Conservation (phyloP, 2,329 filamentous ascomycete genomes). For the Aspergillus candidus region DNA sequence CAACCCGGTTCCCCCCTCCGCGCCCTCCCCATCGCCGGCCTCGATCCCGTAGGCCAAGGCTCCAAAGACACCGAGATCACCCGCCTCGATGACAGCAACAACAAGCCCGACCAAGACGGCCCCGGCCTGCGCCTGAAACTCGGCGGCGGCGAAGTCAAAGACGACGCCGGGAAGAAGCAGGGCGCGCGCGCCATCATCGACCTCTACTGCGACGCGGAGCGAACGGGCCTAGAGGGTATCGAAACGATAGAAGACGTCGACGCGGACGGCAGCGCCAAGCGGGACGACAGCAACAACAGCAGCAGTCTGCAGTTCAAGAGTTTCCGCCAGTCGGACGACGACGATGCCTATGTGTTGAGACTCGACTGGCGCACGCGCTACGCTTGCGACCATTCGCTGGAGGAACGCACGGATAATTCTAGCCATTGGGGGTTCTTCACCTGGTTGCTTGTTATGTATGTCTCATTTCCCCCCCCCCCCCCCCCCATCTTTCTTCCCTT, state of each 20-base stretch:
- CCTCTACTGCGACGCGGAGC: constrained; percentile 70
- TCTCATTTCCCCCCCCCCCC: constrained; percentile 18
- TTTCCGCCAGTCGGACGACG: constrained; percentile 57
- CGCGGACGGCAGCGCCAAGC: constrained; percentile 2
- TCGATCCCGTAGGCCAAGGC: constrained; percentile 50
- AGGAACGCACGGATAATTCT: constrained; percentile 39
- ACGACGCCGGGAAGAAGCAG: constrained; percentile 53
- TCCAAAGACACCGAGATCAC: constrained; percentile 56
- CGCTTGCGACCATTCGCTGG: constrained; percentile 62
- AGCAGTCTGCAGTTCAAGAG: constrained; percentile 68
- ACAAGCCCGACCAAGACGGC: constrained; percentile 58
- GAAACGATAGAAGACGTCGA: constrained; percentile 17
- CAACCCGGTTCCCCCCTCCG: constrained; percentile 38
- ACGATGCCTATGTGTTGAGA: constrained; percentile 58
- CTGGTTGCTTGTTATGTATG: constrained; percentile 91
- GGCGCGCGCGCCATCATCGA: constrained; percentile 62
- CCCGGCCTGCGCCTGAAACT: constrained; percentile 69
- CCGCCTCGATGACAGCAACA: constrained; percentile 45
- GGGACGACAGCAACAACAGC: constrained; percentile 1
- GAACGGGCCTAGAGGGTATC: constrained; percentile 62
- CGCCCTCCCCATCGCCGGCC: constrained; percentile 69
- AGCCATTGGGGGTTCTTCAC: constrained; percentile 90
- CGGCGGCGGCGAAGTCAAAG: constrained; percentile 51
- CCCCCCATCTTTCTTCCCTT: neutral
- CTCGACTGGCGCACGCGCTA: constrained; percentile 84